Evolutionary conservation across 176 grass and related monocot species (phyloP), one percentile per base, ranked within the genome.

Genomic region (Areca catechu): DNA sequence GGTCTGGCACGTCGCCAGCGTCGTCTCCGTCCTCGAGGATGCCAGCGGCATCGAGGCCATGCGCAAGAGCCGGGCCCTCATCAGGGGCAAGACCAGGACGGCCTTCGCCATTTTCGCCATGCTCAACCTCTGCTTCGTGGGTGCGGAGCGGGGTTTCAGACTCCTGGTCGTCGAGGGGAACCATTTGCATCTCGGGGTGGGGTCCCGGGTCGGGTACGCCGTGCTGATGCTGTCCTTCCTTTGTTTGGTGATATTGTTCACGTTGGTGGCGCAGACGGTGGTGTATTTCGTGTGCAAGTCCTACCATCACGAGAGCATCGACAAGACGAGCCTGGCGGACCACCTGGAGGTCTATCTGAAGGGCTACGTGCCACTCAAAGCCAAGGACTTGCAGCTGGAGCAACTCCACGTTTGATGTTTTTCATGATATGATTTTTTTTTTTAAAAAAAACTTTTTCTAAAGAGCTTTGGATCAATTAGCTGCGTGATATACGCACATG

Each of bases 201-300:
- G 16, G 0, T 0, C 12, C 0, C 71, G 77, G 71, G 16, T 84
- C 4, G 20, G 67, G 20, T 49, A 79, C 1, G 78, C 68, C 0
- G 4, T 88, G 12, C 16, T 61, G 18, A 68, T 82, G 48, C 78
- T 80, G 4, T n/a, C 69, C 2, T 66, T 76, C 28, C 75, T 97
- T 1, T 88, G 78, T 54, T 70, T 53, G 5, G 80, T 98, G 24
- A 73, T 98, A 23, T 74, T 88, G 60, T 69, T 98, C 20, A 81
- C 87, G 15, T 74, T 98, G 15, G 84, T 85, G 57, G 71, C 87
- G 15, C 93, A 98, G 76, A 88, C 93, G 0, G 63, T 98, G 29
- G 66, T 92, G 0, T 98, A 92, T 76, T 79, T 98, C 28, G 93
- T 98, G 5, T 98, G 93, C 81, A 92, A 98, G 75, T 80, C 81